Percentiles rank a stretch among this genome's conserved stretches.
These are phyloP conservation scores for Urtica urens DNA, from an alignment of 306 rosid genomes.

Conservation along the genomic window DNA sequence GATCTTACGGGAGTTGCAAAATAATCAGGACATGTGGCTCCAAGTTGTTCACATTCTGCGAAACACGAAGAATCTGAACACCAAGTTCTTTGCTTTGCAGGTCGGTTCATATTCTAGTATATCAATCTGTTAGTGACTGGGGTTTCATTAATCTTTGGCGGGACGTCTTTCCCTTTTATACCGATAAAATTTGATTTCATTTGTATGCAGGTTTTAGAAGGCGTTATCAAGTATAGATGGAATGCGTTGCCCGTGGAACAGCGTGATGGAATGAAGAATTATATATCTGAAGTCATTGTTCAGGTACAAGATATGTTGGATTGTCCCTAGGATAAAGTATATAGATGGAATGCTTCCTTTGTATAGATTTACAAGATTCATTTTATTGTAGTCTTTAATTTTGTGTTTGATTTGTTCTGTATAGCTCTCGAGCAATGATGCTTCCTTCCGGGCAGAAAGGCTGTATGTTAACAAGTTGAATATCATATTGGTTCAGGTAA, in stretches of 20 bases:
- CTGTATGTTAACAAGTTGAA: constrained; percentile 97
- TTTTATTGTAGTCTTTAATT: constrained; percentile 8
- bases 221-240: constrained; percentile 96
- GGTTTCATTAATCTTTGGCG: too few relatives aligned
- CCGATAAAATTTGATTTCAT: not conserved
- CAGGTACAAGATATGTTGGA: constrained; percentile 37
- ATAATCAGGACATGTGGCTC: constrained; percentile 92
- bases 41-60: constrained; percentile 96
- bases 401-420: constrained; percentile 14
- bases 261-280: constrained; percentile 98
- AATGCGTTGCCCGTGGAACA: constrained; percentile 96
- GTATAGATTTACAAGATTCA: not conserved
- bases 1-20: constrained; percentile 81
- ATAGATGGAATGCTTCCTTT: not conserved
- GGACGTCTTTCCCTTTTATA: not conserved
- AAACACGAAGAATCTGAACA: constrained; percentile 64
- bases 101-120: constrained; percentile 28
- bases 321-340: not conserved
- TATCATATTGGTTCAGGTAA: constrained; percentile 93
- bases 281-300: constrained; percentile 87
- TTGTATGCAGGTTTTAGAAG: constrained; percentile 76
- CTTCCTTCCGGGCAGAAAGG: constrained; percentile 77
- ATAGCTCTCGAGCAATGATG: constrained; percentile 80
- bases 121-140: not conserved
- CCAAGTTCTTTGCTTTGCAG: constrained; percentile 98